These are phyloP conservation scores for Cyanidiococcus yangmingshanensis DNA, from an alignment of 23 red algal species.

Conservation along the genomic window DNA sequence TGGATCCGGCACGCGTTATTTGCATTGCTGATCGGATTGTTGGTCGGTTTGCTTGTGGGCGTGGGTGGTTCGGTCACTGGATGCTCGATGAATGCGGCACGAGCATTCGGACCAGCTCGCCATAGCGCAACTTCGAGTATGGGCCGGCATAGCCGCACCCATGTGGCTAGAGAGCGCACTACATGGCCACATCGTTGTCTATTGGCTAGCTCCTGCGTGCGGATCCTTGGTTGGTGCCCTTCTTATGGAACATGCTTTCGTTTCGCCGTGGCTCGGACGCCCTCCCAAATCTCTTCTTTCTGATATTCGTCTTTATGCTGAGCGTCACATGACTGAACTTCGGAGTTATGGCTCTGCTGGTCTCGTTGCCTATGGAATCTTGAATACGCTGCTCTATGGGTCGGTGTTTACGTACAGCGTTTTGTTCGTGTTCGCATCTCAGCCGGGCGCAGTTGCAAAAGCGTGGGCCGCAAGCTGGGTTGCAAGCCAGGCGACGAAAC, in stretches of 20 bases:
- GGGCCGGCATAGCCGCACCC: background rate
- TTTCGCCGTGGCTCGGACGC: background rate
- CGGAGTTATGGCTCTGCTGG: constrained; percentile 37
- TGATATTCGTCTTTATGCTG: background rate
- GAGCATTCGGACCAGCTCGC: background rate
- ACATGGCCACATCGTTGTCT: background rate
- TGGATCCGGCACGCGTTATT: background rate
- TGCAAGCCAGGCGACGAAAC: constrained; percentile 66
- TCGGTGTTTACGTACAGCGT: constrained; percentile 46
- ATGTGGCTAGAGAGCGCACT: background rate
- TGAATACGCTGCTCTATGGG: constrained; percentile 66
- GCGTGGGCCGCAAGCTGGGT: constrained; percentile 84
- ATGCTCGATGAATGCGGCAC: constrained; percentile 7
- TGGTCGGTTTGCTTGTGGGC: constrained; percentile 3
- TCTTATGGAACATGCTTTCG: background rate
- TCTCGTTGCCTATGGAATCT: constrained; percentile 55
- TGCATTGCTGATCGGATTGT: background rate
- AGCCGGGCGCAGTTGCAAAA: constrained; percentile 7
- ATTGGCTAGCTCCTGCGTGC: background rate
- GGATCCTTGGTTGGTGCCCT: constrained; percentile 4
- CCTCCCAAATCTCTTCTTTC: background rate
- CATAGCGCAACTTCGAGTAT: constrained; percentile 23
- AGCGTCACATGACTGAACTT: background rate
- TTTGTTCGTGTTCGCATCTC: constrained; percentile 5
- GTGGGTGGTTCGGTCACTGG: constrained; percentile 6